phyloP scores from a whole-genome alignment of 2,329 filamentous ascomycete genomes.

The Aureobasidium sp. region DNA sequence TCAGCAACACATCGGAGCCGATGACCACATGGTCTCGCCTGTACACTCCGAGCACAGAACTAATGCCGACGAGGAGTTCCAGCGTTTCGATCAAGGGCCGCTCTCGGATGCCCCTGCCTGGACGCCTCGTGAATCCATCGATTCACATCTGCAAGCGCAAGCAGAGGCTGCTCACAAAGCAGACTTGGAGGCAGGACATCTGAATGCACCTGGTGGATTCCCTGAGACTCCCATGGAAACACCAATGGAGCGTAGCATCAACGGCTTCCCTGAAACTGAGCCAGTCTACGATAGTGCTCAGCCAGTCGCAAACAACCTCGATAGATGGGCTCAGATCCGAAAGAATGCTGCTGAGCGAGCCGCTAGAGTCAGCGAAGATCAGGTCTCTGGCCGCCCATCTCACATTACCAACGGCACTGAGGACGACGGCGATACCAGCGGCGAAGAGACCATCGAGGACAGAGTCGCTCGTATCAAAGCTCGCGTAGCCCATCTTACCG shows the following conservation, averaged over 20 bases:
- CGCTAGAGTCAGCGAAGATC: constrained; percentile 57
- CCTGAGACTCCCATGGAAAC: constrained; percentile 9
- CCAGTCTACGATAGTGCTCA: not conserved
- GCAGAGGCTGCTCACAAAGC: constrained; percentile 7
- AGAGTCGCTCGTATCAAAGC: constrained; percentile 97
- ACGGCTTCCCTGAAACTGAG: not conserved
- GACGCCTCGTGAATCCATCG: constrained; percentile 42
- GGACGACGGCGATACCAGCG: constrained; percentile 84
- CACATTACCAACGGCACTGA: constrained; percentile 46
- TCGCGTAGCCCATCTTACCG: constrained; percentile 83
- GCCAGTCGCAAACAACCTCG: constrained; percentile 33
- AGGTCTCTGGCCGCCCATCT: constrained; percentile 45
- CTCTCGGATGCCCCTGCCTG: constrained; percentile 81
- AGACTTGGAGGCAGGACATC: not conserved
- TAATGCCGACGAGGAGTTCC: constrained; percentile 54
- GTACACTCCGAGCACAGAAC: constrained; percentile 51
- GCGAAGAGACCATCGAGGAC: constrained; percentile 94
- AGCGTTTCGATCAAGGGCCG: constrained; percentile 79
- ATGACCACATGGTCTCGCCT: constrained; percentile 41
- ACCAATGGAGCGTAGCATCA: not conserved
- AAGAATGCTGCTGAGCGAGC: constrained; percentile 87
- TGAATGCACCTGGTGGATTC: constrained; percentile 6
- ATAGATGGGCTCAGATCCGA: constrained; percentile 92
- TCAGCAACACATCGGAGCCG: not conserved
- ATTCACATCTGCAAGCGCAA: constrained; percentile 12